These are phyloP conservation scores for Aquilaria agallochum DNA, from an alignment of 441 rosid species.

Conservation along the genomic window DNA sequence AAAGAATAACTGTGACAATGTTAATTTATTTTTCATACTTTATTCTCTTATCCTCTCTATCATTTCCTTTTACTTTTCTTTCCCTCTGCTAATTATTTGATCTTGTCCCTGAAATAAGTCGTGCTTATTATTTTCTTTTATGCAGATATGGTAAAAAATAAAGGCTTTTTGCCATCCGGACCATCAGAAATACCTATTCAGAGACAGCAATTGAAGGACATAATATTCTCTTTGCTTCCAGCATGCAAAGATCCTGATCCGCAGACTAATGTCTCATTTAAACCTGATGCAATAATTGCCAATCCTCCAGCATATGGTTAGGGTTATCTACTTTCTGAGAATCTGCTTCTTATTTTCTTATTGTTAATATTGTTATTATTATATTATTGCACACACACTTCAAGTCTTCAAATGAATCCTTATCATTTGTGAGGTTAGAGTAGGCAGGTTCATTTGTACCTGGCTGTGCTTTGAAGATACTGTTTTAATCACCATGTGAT, in stretches of 20 bases:
- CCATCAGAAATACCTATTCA: slow-evolving; percentile 42
- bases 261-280: slow-evolving; percentile 21
- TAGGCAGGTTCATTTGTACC: no score
- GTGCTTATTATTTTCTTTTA: not conserved
- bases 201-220: slow-evolving; percentile 37
- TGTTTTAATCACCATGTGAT: no score
- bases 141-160: slow-evolving; percentile 52
- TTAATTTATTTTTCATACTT: no score
- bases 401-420: no score
- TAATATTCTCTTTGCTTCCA: slow-evolving; percentile 36
- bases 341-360: no score
- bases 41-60: no score
- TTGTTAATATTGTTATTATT: no score
- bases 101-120: not conserved
- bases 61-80: not conserved
- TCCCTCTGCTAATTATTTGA: not conserved
- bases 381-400: no score
- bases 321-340: not conserved
- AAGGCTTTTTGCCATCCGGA: slow-evolving; percentile 50
- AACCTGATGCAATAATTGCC: slow-evolving; percentile 44
- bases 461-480: no score
- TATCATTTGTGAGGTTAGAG: no score
- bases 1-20: no score
- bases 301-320: slow-evolving; percentile 53
- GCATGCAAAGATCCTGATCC: slow-evolving; percentile 42